Evolutionary conservation across 192 early-diverging fungal genomes (phyloP).

Genomic region (Polychytrium aggregatum): DNA sequence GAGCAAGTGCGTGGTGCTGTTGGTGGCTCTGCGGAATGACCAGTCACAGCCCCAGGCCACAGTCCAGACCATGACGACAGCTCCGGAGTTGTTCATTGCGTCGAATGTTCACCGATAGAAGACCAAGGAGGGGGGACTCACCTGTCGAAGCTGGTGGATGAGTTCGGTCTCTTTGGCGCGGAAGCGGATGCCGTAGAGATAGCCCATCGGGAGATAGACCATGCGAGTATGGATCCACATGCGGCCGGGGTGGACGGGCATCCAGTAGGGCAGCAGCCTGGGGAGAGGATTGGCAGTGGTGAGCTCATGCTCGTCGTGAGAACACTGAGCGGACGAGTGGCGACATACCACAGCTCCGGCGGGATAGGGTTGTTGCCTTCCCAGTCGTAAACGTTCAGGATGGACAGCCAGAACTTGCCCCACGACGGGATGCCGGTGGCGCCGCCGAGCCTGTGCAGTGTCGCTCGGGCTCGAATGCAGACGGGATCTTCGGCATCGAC

Average conservation of each 20-base stretch:
- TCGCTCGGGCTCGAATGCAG: slow-evolving; percentile 66
- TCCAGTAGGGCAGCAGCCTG: slow-evolving; percentile 63
- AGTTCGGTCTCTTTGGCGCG: slow-evolving; percentile 51
- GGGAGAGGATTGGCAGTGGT: slow-evolving; percentile 3
- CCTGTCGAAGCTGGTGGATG: slow-evolving; percentile 61
- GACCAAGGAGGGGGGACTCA: slow-evolving; percentile 1
- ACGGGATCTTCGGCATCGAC: slow-evolving; percentile 76
- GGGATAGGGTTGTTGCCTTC: slow-evolving; percentile 93
- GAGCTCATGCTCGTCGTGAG: too few relatives aligned
- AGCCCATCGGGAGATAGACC: slow-evolving; percentile 95
- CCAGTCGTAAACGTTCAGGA: slow-evolving; percentile 88
- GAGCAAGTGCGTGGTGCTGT: too few relatives aligned
- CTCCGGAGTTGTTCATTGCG: too few relatives aligned
- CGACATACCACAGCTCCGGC: slow-evolving; percentile 77
- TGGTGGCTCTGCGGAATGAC: slow-evolving; percentile 2
- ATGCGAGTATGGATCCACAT: slow-evolving; percentile 92
- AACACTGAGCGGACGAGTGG: too few relatives aligned
- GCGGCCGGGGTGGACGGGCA: slow-evolving; percentile 79
- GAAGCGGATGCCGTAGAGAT: slow-evolving; percentile 66
- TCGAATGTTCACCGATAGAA: too few relatives aligned
- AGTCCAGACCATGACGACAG: too few relatives aligned
- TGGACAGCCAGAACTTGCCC: slow-evolving; percentile 97
- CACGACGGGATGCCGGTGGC: slow-evolving; percentile 79
- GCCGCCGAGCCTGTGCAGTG: slow-evolving; percentile 76
- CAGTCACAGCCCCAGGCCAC: not conserved